Evolutionary conservation across 2,329 filamentous ascomycete genomes (phyloP).

Genomic region (Alternaria consortialis): DNA sequence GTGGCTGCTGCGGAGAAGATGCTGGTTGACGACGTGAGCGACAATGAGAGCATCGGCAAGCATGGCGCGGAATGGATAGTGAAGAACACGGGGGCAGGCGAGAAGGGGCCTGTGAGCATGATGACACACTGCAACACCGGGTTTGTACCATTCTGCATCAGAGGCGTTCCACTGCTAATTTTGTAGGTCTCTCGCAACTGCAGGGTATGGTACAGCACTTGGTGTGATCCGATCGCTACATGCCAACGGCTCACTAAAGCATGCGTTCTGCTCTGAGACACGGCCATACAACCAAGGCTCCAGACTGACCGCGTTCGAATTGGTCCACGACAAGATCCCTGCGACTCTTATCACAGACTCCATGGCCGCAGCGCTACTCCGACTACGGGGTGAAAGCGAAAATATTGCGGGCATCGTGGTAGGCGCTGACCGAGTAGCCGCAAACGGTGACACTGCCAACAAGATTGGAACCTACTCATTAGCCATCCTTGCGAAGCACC

Average conservation of each 20-base stretch:
- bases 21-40: constrained; percentile 83
- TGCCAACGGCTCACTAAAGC: constrained; percentile 70
- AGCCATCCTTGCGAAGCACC: constrained; percentile 86
- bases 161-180: constrained; percentile 27
- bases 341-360: constrained; percentile 94
- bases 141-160: constrained; percentile 52
- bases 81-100: constrained; percentile 63
- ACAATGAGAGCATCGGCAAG: constrained; percentile 85
- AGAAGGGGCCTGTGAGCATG: constrained; percentile 72
- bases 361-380: constrained; percentile 90
- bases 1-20: constrained; percentile 85
- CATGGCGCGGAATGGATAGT: constrained; percentile 86
- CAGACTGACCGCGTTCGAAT: constrained; percentile 91
- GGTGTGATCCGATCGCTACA: constrained; percentile 90
- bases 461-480: constrained; percentile 97
- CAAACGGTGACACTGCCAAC: constrained; percentile 97
- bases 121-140: constrained; percentile 98
- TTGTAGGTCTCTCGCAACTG: constrained; percentile 84
- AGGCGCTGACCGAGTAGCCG: constrained; percentile 91
- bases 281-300: constrained; percentile 98
- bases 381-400: constrained; percentile 64
- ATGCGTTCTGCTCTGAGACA: constrained; percentile 96
- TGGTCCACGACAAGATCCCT: constrained; percentile 92
- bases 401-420: constrained; percentile 89
- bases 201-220: constrained; percentile 95